Evolutionary conservation across 2,329 filamentous ascomycete species (phyloP), one percentile per base, ranked within the genome.

Genomic region (Phyllosticta citriasiana): DNA sequence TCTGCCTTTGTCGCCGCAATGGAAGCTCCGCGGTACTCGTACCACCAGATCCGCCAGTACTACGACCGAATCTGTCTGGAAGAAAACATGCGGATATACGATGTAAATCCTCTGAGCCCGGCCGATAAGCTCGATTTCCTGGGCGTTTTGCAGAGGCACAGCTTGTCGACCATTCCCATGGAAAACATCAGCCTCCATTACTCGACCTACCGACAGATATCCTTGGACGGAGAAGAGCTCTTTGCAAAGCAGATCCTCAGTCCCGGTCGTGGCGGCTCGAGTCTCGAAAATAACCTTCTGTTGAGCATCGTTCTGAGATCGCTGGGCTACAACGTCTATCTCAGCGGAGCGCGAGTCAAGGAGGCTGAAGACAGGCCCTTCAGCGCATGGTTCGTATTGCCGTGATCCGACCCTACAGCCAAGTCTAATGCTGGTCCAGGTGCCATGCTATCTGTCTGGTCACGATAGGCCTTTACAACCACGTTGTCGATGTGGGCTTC

Each of bases 231-330:
- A 0, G 70, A 79, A 24, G 70, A 72, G 3, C 68, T 85, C 6
- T 85, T 77, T 67, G 72, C 77, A 52, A 85, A 85, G 67, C 74
- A 85, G 35, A 77, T 80, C 1, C 73, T 74, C 54, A 70, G 78
- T 50, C 72, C 72, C 55, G 75, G 76, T 4, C 70, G 81, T 33
- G 82, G 83, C 26, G 83, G 83, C 1, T 84, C 84, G 63, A 85
- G 83, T 67, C 84, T 85, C 81, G 82, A 85, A 69, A 82, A 79
- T 64, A 84, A 83, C 54, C 70, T 72, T 3, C 70, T 85, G 33
- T 80, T 85, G 63, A 77, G 75, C 6, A 77, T 75, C 3, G 71
- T 84, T 12, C 67, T 85, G 54, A 73, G 76, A 52, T 79, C 76
- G 0, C 66, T 85, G 40, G 82, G 82, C 0, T 85, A 78, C 65